Evolutionary conservation across 257 asterid species (phyloP), one percentile per base, ranked within the genome.

Genomic region (Nicotiana undulata): DNA sequence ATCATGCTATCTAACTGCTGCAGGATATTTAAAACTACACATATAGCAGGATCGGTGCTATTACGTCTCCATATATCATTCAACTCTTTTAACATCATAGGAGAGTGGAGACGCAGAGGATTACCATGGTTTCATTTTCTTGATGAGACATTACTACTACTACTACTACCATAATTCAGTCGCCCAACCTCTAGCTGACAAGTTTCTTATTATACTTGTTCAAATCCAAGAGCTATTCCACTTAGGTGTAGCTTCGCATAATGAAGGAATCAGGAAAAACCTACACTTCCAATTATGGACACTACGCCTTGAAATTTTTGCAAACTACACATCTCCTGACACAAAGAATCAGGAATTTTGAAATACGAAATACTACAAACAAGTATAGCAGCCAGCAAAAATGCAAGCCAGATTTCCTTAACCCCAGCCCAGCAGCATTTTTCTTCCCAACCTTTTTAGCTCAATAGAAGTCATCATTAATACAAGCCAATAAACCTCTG

Each of bases 401-500:
- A 34, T 34, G 40, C 7, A 34, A 34, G 40, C 40, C 31, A 65
- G 75, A 65, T 65, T 32, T 32, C 2, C 0, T 32, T 65, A 17
- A 49, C 0, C 60, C 75, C 17, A 65, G 1, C 60, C 75, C 17
- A 65, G 1, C 9, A 16, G 18, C 75, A 9, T 65, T 1, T 15
- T 17, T 32, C 75, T 65, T 0, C 18, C 26, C 37, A 0, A 0
- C 26, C 51, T 0, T 65, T 32, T 17, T 32, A 0, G 0, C 9
- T 32, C 32, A 49, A 0, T 20, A 65, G 17, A 17, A 1, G 15
- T 65, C 4, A 18, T 17, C 51, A 65, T 17, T 65, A 18, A 9
- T 1, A 44, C 31, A 64, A 13, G 17, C 44, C 0, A 0, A 63
- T 63, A 29, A 40, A 0, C 46, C 24, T 44, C 17, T 29, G 0